Base-by-base conservation (phyloP, 305 asterid genomes). In the Lippia alba region DNA sequence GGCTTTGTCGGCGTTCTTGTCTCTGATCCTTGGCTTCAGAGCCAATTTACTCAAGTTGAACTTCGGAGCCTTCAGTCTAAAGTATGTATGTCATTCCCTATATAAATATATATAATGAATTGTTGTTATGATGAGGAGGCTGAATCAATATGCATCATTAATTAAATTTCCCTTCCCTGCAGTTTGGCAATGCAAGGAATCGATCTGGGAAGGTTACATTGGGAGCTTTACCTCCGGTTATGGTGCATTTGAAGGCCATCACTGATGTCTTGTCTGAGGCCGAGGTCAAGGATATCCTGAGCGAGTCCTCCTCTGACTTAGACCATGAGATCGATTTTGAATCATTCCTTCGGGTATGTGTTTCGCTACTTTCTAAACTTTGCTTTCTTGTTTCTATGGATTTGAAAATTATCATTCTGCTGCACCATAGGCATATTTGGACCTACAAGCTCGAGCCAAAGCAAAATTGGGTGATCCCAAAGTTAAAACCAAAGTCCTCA, bases 21-120 rank as follows among this genome's bases (percentile, higher is more conserved):
- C 74, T 88, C 98, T 63, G 98, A 94, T 84, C 85, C 80, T 58
- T 76, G 87, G 94, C 98, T 93, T 82, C 97, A 91, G 71, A 85
- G 87, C 79, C 98, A 93, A 79, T 93, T 93, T 75, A 91, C 98
- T 67, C 98, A 93, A 86, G 96, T 91, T 58, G 96, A 93, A 85
- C 92, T 94, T 16, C 89, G 94, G 18, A 68, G 83, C 77, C 96
- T 91, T 54, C 73, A 94, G 79, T 72, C 98, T 4, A 85, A 80
- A 69, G 97, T 90, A 76, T 16, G 76, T n/a, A 36, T 10, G 12
- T 3, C 49, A 44, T 44, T 5, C 49, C 12, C 3, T 44, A 11
- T 30, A 44, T 56, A 53, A 72, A 61, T 16, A 11, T 30, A 61
- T 16, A 11, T 30, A 41, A 6, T 36, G 1, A 33, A 44, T 56